phyloP scores from a whole-genome alignment of 192 early-diverging fungal genomes.

The Ramicandelaber brevisporus region DNA sequence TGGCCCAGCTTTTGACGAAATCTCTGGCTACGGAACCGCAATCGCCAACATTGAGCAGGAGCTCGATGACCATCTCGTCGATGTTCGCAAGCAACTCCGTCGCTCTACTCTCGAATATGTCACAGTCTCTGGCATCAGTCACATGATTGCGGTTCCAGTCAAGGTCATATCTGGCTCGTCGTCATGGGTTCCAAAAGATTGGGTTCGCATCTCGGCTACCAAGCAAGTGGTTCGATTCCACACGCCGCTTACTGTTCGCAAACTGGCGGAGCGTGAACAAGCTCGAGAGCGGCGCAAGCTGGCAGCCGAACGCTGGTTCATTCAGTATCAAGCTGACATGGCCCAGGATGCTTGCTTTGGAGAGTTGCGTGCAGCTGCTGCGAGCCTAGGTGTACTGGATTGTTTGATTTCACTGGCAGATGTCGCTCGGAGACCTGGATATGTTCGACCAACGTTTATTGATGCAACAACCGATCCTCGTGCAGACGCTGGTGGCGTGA shows the following conservation, averaged over 20 bases:
- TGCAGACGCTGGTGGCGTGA: constrained; percentile 5
- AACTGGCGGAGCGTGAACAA: no score
- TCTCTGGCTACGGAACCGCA: constrained; percentile 15
- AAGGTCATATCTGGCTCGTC: constrained; percentile 31
- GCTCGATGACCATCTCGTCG: constrained; percentile 18
- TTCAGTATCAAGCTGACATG: no score
- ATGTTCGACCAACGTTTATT: constrained; percentile 27
- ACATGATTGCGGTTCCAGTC: no score
- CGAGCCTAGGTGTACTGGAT: no score
- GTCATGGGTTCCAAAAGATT: constrained; percentile 32
- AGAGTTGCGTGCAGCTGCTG: no score
- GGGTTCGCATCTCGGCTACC: constrained; percentile 34
- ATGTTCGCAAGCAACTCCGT: constrained; percentile 20
- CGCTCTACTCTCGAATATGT: constrained; percentile 23
- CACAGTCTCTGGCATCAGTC: constrained; percentile 43
- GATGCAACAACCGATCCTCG: constrained; percentile 10
- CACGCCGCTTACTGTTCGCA: no score
- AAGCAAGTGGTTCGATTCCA: no score
- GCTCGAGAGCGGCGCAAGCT: no score
- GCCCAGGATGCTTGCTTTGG: no score
- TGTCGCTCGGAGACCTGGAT: constrained; percentile 23
- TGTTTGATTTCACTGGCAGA: constrained; percentile 32
- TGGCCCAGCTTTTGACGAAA: constrained; percentile 19
- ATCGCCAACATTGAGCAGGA: constrained; percentile 25
- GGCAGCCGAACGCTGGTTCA: no score